Evolutionary conservation across 208 protist genomes (phyloP), one percentile per base, ranked within the genome.

Genomic region (Angomonas ambiguus): DNA sequence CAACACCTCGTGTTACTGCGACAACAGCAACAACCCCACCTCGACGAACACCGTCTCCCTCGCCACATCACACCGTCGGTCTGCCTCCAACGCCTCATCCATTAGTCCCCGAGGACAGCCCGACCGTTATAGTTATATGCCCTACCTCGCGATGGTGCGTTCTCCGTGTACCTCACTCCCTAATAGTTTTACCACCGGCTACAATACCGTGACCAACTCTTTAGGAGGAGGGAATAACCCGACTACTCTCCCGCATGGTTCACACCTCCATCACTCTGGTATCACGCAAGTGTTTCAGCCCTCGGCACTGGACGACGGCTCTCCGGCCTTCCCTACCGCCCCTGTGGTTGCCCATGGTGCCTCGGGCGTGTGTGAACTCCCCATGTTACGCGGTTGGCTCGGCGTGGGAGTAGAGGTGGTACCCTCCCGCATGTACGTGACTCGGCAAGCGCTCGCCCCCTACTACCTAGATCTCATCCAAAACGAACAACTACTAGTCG

Each of bases 401-500:
- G 76, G 80, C 16, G 62, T 91, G 3, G 85, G 85, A 2, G 62
- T 91, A 6, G 85, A 91, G 71, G 4, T 91, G 25, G 74, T 74
- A 13, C 85, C 85, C 3, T 84, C 85, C 8, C 85, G 85, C 51
- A 83, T 91, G 71, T 59, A 60, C 28, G 68, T 84, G 22, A 81
- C 85, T 0, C 81, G 81, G 53, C 33, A 69, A 42, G 85, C 85
- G 8, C 65, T 91, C 13, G 65, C 62, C 1, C 60, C 72, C 6
- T 70, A 77, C 49, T 79, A 77, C 65, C 64, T 83, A 22, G 71
- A 83, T 32, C 65, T 83, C 13, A 11, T 67, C 16, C 60, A 28
- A 35, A 66, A 67, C 48, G 24, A 65, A 8, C 13, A 49, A 10
- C 61, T 70, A 56, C 59, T 53, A 32, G 57, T 62, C 16, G 49